Evolutionary conservation across 139 green algal genomes (phyloP).

Genomic region (Volvox reticuliferus): DNA sequence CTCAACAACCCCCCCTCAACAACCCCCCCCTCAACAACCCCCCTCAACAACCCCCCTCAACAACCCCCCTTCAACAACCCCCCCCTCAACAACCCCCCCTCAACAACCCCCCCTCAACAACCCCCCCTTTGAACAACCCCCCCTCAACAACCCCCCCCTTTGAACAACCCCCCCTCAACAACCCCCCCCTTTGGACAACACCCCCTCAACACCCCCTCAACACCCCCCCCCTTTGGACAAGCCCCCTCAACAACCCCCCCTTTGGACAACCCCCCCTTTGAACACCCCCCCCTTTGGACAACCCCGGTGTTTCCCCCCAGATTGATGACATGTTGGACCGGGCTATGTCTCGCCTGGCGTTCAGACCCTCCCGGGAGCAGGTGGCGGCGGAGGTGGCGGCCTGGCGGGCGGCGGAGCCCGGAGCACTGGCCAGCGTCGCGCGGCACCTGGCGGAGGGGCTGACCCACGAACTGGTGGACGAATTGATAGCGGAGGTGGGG

Average conservation of each 20-base stretch:
- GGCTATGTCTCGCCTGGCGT: conserved; percentile 33
- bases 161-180: neutral
- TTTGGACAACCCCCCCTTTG: too few relatives aligned
- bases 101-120: too few relatives aligned
- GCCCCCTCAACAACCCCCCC: too few relatives aligned
- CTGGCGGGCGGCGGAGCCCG: conserved; percentile 49
- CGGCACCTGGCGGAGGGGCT: conserved; percentile 62
- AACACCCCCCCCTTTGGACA: too few relatives aligned
- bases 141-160: neutral
- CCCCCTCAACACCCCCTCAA: too few relatives aligned
- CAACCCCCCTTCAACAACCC: neutral
- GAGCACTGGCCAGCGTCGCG: conserved; percentile 50
- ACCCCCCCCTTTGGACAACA: too few relatives aligned
- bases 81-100: too few relatives aligned
- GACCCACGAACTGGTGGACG: conserved; percentile 64
- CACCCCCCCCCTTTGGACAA: too few relatives aligned
- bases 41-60: neutral
- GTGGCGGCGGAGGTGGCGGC: conserved; percentile 56
- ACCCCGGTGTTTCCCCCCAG: conserved; percentile 25
- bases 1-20: too few relatives aligned
- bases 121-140: neutral
- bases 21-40: too few relatives aligned
- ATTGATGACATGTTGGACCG: conserved; percentile 43
- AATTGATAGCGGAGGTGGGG: conserved; percentile 57
- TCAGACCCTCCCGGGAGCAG: conserved; percentile 50